Evolutionary conservation across 1,284 basidiomycete species (phyloP), one percentile per base, ranked within the genome.

Genomic region (Pseudozyma tsukubaensis): DNA sequence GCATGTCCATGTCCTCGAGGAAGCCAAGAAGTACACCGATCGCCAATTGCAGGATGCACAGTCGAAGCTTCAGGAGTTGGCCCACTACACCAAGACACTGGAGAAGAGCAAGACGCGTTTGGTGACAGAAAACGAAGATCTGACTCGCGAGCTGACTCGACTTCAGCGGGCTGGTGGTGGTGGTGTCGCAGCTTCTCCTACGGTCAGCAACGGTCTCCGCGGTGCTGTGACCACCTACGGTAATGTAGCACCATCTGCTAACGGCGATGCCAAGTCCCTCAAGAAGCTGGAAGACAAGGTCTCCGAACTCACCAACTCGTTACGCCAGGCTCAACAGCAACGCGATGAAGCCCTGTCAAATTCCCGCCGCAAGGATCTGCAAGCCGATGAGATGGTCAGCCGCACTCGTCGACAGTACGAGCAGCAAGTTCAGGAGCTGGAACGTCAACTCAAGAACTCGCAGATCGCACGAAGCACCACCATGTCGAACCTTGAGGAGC

Each of bases 1-100:
- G 85, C 97, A 99, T 82, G 94, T 99, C 19, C 92, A 99, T 79
- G 97, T 99, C 16, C 88, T 97, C 7, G 95, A 99, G 84, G 93
- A 97, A 82, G 96, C 97, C 11, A 98, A 98, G 85, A 92, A 92
- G 62, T 91, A 97, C 70, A 97, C 97, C 1, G 96, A 99, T 83
- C 90, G 92, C 29, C 94, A 98, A 84, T 89, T 98, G 8, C 89
- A 88, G 29, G 93, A 94, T 19, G 91, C 93, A 0, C 91, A 92
- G 72, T 85, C 88, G 24, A 92, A 94, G 84, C 84, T 95, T 32
- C 88, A 91, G 84, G 90, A 90, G 79, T 90, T 92, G 48, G 87
- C 87, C 0, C 87, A 88, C 3, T 92, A 94, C 77, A 92, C 94
- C 63, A 89, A 91, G 45, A 93, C 92, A 24, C 87, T 96, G 18